Evolutionary conservation across 441 rosid species (phyloP).

Genomic region (Erodium chrysanthum): DNA sequence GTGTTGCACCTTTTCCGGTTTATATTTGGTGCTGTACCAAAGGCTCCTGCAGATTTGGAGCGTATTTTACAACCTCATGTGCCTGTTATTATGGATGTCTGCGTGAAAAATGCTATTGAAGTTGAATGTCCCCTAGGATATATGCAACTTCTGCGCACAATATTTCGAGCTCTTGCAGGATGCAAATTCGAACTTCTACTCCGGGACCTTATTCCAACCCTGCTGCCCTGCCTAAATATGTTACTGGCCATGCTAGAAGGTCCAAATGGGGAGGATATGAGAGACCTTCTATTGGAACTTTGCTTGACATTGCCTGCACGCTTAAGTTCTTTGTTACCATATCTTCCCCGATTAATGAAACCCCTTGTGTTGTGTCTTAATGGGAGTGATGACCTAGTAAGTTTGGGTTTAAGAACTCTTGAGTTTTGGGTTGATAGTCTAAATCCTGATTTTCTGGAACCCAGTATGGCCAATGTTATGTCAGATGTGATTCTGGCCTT

Average conservation of each 20-base stretch:
- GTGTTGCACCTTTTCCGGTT: constrained; percentile 80
- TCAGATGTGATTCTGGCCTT: constrained; percentile 92
- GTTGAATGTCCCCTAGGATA: constrained; percentile 87
- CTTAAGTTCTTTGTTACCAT: constrained; percentile 85
- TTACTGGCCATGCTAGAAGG: constrained; percentile 92
- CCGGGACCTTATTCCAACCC: constrained; percentile 72
- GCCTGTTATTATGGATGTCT: constrained; percentile 83
- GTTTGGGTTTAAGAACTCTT: constrained; percentile 82
- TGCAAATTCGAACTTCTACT: constrained; percentile 87
- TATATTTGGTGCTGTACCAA: constrained; percentile 81
- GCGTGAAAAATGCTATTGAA: constrained; percentile 90
- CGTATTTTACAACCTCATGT: constrained; percentile 90
- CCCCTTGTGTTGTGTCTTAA: constrained; percentile 89
- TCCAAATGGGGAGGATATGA: constrained; percentile 87
- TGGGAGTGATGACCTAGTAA: constrained; percentile 84
- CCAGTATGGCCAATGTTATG: constrained; percentile 95
- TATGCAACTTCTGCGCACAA: constrained; percentile 84
- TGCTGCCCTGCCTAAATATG: constrained; percentile 89
- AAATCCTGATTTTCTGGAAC: constrained; percentile 96
- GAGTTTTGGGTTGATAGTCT: constrained; percentile 99
- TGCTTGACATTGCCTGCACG: constrained; percentile 95
- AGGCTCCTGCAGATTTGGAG: constrained; percentile 88
- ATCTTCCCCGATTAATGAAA: constrained; percentile 85
- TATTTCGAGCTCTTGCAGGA: constrained; percentile 88
- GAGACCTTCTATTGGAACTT: constrained; percentile 82